Conservation (phyloP, 352 stramenopile genomes). For the Globisporangium yorkense region DNA sequence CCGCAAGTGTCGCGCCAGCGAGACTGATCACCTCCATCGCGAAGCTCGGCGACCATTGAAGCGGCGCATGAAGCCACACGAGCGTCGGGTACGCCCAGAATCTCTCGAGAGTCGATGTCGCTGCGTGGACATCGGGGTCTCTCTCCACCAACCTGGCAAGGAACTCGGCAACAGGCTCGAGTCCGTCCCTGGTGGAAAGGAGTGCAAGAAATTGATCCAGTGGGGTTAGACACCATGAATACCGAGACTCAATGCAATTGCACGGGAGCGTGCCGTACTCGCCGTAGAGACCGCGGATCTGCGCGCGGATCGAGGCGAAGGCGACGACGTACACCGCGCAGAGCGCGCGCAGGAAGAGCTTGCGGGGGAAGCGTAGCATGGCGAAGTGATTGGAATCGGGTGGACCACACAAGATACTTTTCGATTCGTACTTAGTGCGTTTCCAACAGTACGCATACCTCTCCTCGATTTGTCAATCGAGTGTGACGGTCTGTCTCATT, state of each 20-base stretch:
- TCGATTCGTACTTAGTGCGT: neutral
- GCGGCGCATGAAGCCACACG: constrained; percentile 41
- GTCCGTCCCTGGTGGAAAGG: constrained; percentile 28
- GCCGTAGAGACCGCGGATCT: constrained; percentile 81
- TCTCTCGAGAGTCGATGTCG: constrained; percentile 13
- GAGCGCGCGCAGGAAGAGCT: constrained; percentile 35
- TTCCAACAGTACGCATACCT: neutral
- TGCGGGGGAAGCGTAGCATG: constrained; percentile 25
- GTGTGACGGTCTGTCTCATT: neutral
- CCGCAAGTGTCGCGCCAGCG: constrained; percentile 19
- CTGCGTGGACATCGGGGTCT: constrained; percentile 7
- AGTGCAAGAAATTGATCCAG: too few relatives aligned
- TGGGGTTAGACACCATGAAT: too few relatives aligned
- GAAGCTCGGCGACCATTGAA: constrained; percentile 41
- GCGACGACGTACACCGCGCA: constrained; percentile 46
- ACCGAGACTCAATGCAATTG: too few relatives aligned
- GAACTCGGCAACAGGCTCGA: constrained; percentile 51
- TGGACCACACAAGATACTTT: constrained; percentile 7
- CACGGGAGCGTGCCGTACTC: constrained; percentile 20
- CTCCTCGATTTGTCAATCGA: neutral
- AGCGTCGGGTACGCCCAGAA: constrained; percentile 41
- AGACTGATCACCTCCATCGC: constrained; percentile 45
- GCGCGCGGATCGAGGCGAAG: constrained; percentile 75
- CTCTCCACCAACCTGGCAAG: constrained; percentile 28
- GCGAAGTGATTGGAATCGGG: neutral